Base-by-base conservation (phyloP, 371 early-diverging fungal species). In the Mucor plumbeus region DNA sequence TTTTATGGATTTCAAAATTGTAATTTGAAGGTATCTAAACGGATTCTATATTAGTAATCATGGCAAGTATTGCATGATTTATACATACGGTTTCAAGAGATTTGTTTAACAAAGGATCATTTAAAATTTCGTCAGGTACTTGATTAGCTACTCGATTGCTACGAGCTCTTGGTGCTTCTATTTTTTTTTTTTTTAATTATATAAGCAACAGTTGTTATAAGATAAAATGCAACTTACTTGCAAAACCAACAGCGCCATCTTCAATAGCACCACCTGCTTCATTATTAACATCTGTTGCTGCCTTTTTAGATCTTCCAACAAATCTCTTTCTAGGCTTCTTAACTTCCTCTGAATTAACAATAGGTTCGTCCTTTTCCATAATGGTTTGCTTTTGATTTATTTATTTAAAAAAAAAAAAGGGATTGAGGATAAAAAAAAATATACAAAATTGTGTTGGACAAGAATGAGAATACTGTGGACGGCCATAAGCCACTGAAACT, bases 1-100 rank as follows among this genome's bases (percentile, higher is more conserved):
- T 94, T 78, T 99, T 99, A 80, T 95, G 92, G 55, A 99, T 95
- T 81, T 99, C 99, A 88, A 99, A 99, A 84, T 98, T 99, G 85
- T 99, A 99, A 81, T 99, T 99, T 53, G 84, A 70, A 14, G 99
- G 99, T 6, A 99, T 78, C 83, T 86, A 73, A 14, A 55, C 26
- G 17, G 21, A 47, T 17, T 5, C 14, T 15, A 7, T 14, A 64
- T 21, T 34, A 56, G 26, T 43, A 39, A 34, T 39, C 40, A 38
- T 9, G 7, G 1, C 38, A 17, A 34, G 26, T 3, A 26, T 26
- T 57, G 40, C 19, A 19, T 40, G 26, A 50, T 31, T 15, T 39
- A 11, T 15, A 50, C 39, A 67, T 74, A 91, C 90, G 65, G 87
- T 86, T 67, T 88, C 85, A 44, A 97, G 90, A 3, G 95, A 94